phyloP scores from a whole-genome alignment of 768 basidiomycete genomes.

The Russula virescens region DNA sequence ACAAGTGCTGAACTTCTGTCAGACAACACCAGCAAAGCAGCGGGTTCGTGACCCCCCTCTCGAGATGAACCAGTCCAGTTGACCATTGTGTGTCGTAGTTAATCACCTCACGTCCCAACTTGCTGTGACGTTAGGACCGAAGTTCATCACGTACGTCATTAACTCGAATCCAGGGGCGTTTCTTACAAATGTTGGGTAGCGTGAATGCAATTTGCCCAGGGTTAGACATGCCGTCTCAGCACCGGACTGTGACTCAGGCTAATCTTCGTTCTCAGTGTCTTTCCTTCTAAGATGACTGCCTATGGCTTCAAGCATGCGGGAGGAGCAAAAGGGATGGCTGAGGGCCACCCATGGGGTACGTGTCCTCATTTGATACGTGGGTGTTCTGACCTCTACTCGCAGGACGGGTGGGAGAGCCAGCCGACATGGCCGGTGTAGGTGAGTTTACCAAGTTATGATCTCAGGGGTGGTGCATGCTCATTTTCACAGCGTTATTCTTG shows the following conservation, averaged over 20 bases:
- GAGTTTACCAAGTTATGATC: slow-evolving; percentile 8
- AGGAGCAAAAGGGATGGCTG: slow-evolving; percentile 42
- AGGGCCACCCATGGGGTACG: slow-evolving; percentile 59
- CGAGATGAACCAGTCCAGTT: neutral
- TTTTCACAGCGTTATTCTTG: slow-evolving; percentile 29
- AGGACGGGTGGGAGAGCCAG: slow-evolving; percentile 61
- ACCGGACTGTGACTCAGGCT: neutral
- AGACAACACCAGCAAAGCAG: slow-evolving; percentile 86
- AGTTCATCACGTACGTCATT: slow-evolving; percentile 57
- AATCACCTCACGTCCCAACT: slow-evolving; percentile 75
- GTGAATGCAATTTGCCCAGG: slow-evolving; percentile 84
- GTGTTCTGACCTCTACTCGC: slow-evolving; percentile 3
- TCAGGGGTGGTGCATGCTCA: neutral
- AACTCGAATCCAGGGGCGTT: neutral
- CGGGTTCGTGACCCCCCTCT: slow-evolving; percentile 27
- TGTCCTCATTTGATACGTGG: neutral
- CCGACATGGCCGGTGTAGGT: slow-evolving; percentile 67
- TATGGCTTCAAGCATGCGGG: slow-evolving; percentile 55
- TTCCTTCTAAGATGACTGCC: slow-evolving; percentile 83
- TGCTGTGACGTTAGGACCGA: slow-evolving; percentile 55
- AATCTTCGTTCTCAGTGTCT: slow-evolving; percentile 41
- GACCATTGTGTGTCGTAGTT: slow-evolving; percentile 30
- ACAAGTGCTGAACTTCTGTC: neutral
- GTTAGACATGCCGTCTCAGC: slow-evolving; percentile 33
- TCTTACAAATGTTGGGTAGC: slow-evolving; percentile 32